These are phyloP conservation scores for Mycena crocata DNA, from an alignment of 768 basidiomycete species.

Conservation along the genomic window DNA sequence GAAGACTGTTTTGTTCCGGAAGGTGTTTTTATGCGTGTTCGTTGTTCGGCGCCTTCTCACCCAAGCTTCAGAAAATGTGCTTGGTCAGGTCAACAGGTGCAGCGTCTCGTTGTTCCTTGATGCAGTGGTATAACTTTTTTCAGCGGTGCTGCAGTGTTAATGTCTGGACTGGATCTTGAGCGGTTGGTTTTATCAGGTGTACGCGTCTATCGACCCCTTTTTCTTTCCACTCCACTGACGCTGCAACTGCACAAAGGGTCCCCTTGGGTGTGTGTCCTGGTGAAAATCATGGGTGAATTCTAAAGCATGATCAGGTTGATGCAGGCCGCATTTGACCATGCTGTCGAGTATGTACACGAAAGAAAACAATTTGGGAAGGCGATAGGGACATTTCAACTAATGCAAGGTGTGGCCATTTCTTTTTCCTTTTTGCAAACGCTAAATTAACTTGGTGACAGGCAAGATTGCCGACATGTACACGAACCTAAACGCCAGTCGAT, in stretches of 20 bases:
- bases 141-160: too few species aligned
- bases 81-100: conserved; percentile 84
- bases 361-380: conserved; percentile 91
- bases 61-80: conserved; percentile 75
- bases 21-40: conserved; percentile 56
- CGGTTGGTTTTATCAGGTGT: conserved; percentile 87
- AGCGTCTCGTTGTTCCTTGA: background rate
- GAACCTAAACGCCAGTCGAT: conserved; percentile 85
- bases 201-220: background rate
- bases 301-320: conserved; percentile 67
- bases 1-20: conserved; percentile 91
- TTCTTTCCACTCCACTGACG: background rate
- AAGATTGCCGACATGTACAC: conserved; percentile 97
- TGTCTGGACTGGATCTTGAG: conserved; percentile 92
- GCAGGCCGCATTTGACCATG: conserved; percentile 93
- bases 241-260: conserved; percentile 57
- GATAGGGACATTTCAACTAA: conserved; percentile 92
- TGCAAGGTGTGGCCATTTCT: conserved; percentile 77
- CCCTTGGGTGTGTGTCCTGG: conserved; percentile 72
- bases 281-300: conserved; percentile 23
- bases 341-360: conserved; percentile 91
- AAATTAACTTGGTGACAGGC: conserved; percentile 52
- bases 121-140: background rate
- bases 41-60: conserved; percentile 24
- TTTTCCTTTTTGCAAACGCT: conserved; percentile 32